Conservation (phyloP, 2,329 filamentous ascomycete genomes). For the Aureobasidium vineae region DNA sequence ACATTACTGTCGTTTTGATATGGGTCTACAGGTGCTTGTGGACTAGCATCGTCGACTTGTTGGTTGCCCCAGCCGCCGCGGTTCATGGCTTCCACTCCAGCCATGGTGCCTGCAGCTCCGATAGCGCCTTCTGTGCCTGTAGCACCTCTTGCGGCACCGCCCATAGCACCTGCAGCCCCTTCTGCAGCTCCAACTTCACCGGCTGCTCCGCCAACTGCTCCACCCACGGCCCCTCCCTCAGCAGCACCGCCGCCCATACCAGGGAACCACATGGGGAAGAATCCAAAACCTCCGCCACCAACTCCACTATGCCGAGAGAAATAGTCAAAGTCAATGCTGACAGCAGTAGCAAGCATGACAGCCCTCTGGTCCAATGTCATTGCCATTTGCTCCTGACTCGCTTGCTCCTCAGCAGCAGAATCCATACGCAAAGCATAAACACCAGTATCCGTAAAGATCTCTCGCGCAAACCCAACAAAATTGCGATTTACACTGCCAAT, state of each 20-base stretch:
- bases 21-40: slow-evolving; percentile 35
- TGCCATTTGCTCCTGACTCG: slow-evolving; percentile 40
- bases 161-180: slow-evolving; percentile 38
- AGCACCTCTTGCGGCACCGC: slow-evolving; percentile 35
- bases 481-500: slow-evolving; percentile 64
- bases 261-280: slow-evolving; percentile 56
- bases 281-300: slow-evolving; percentile 46
- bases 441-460: slow-evolving; percentile 65
- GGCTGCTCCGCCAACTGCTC: slow-evolving; percentile 34
- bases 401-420: slow-evolving; percentile 46
- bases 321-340: slow-evolving; percentile 66
- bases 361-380: slow-evolving; percentile 66
- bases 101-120: slow-evolving; percentile 47
- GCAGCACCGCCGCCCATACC: slow-evolving; percentile 39
- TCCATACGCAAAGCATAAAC: slow-evolving; percentile 66
- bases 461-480: slow-evolving; percentile 61
- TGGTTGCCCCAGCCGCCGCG: slow-evolving; percentile 39
- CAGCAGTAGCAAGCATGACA: slow-evolving; percentile 64
- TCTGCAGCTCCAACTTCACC: slow-evolving; percentile 35
- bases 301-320: slow-evolving; percentile 60
- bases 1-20: slow-evolving; percentile 29
- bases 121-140: slow-evolving; percentile 40
- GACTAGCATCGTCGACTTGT: slow-evolving; percentile 37
- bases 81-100: slow-evolving; percentile 63
- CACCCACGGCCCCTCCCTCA: slow-evolving; percentile 43